Evolutionary conservation across 371 early-diverging fungal species (phyloP).

Genomic region (Mortierella sp.): DNA sequence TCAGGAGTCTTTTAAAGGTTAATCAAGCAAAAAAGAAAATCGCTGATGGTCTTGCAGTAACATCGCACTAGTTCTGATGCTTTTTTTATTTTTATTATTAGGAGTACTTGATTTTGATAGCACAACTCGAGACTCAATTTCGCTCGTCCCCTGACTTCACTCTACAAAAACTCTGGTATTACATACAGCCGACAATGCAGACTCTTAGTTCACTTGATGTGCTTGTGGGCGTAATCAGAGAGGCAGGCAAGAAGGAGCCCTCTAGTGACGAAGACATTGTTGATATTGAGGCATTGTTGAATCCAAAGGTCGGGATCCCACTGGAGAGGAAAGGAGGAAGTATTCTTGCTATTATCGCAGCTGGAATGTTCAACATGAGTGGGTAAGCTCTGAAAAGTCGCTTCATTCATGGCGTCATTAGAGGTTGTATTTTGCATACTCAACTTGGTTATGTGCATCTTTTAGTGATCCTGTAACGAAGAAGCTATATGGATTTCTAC

Average conservation of each 20-base stretch:
- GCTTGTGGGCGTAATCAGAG: conserved; percentile 66
- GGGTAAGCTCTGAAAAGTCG: conserved; percentile 64
- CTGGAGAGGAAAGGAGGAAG: conserved; percentile 72
- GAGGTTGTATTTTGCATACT: conserved; percentile 17
- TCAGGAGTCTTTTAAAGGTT: conserved; percentile 78
- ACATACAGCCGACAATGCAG: conserved; percentile 81
- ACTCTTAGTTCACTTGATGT: conserved; percentile 79
- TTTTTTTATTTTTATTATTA: conserved; percentile 28
- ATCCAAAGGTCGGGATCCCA: conserved; percentile 65
- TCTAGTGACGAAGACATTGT: conserved; percentile 45
- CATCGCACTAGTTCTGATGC: not conserved
- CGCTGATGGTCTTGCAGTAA: not conserved
- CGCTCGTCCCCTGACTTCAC: conserved; percentile 82
- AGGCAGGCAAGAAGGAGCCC: conserved; percentile 36
- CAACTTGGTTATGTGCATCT: not conserved
- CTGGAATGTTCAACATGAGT: conserved; percentile 70
- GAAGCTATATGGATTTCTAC: conserved; percentile 80
- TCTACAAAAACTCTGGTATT: conserved; percentile 91
- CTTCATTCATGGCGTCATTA: conserved; percentile 52
- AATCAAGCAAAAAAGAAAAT: not conserved
- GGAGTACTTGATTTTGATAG: conserved; percentile 89
- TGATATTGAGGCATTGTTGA: conserved; percentile 66
- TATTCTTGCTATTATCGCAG: conserved; percentile 72
- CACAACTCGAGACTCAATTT: conserved; percentile 90
- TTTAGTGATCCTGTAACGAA: conserved; percentile 80